phyloP scores from a whole-genome alignment of 768 basidiomycete genomes.

The Mycena olivaceomarginata region DNA sequence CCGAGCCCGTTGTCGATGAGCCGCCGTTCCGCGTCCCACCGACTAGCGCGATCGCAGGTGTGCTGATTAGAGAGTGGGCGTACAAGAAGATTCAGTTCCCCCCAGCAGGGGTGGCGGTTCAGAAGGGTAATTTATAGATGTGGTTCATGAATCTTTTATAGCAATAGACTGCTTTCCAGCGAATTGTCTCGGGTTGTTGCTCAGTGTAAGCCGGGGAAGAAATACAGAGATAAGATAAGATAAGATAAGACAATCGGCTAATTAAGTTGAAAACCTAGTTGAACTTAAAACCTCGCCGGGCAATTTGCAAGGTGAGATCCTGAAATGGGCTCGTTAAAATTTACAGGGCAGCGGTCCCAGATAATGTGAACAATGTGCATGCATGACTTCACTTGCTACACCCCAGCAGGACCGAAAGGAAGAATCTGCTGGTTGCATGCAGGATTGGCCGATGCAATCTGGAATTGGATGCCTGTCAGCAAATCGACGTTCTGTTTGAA shows the following conservation, averaged over 20 bases:
- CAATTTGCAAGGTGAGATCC: too few relatives aligned
- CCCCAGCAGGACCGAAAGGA: constrained; percentile 39
- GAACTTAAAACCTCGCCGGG: too few relatives aligned
- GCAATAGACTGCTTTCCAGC: too few relatives aligned
- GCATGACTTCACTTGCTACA: not conserved
- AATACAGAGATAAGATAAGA: too few relatives aligned
- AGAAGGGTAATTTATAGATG: constrained; percentile 47
- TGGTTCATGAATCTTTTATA: not conserved
- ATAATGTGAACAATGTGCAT: too few relatives aligned
- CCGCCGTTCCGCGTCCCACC: constrained; percentile 87
- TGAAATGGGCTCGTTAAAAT: too few relatives aligned
- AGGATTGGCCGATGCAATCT: constrained; percentile 18
- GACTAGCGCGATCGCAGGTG: constrained; percentile 87
- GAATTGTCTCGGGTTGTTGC: too few relatives aligned
- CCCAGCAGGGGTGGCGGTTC: constrained; percentile 38
- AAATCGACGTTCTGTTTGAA: constrained; percentile 39
- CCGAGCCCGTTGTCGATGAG: constrained; percentile 52
- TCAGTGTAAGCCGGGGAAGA: too few relatives aligned
- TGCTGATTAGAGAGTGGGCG: constrained; percentile 89
- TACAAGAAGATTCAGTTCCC: constrained; percentile 71
- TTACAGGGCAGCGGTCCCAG: too few relatives aligned
- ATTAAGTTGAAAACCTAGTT: too few relatives aligned
- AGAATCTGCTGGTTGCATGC: constrained; percentile 36
- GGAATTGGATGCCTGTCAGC: constrained; percentile 35
- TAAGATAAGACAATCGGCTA: too few relatives aligned